A percentile compares a stretch with the other conserved stretches of the same genome.
Conservation (phyloP, 164 flowering plant genomes). For the Tetrastigma voinierianum region DNA sequence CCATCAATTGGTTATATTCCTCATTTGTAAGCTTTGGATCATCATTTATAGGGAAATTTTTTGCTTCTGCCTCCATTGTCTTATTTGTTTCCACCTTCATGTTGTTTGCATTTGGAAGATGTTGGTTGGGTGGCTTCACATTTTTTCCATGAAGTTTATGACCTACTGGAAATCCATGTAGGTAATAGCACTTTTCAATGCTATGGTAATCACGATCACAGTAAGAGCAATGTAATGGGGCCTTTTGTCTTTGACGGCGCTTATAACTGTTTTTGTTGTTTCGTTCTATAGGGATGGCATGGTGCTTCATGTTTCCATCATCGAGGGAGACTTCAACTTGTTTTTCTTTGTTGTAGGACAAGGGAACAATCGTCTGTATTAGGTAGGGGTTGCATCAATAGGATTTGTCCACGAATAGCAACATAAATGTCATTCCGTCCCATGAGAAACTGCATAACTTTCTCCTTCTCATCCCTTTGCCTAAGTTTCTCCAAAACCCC, state of each 20-base stretch:
- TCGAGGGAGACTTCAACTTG: neutral
- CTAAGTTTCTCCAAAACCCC: no score
- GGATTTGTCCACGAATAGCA: no score
- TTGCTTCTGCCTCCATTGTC: no score
- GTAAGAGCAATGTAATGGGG: neutral
- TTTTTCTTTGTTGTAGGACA: neutral
- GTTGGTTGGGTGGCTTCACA: neutral
- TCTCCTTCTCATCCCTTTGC: no score
- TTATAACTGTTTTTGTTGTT: neutral
- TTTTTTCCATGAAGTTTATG: constrained; percentile 4
- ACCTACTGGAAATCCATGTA: neutral
- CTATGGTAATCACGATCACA: neutral
- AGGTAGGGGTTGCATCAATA: no score
- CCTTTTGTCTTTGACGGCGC: neutral
- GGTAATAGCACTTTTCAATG: no score
- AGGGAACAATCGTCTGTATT: no score
- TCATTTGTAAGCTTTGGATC: neutral
- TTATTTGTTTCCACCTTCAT: no score
- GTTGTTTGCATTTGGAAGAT: no score
- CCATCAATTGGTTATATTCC: constrained; percentile 1
- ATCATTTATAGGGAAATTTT: neutral
- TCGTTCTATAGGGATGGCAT: neutral
- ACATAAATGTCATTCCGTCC: no score
- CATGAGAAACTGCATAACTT: no score
- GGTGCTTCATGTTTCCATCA: no score